Evolutionary conservation across 352 stramenopile genomes (phyloP).

Genomic region (Globisporangium spinosum): DNA sequence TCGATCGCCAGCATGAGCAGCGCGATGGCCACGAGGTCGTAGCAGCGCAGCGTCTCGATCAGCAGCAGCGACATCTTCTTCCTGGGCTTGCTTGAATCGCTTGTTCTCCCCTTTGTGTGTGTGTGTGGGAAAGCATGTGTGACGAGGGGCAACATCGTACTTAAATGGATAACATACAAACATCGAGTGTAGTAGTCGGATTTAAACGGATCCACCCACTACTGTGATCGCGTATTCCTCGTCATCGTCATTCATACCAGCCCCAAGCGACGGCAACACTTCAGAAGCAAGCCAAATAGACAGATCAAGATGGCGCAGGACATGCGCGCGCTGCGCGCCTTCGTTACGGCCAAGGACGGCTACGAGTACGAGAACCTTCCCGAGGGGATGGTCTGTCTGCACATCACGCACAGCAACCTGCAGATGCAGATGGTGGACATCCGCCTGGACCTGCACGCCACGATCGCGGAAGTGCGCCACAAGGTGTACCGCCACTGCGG

Average conservation of each 20-base stretch:
- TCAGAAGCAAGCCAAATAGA: not conserved
- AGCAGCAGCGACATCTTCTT: conserved; percentile 32
- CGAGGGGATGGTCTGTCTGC: conserved; percentile 90
- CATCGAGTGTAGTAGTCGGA: conserved; percentile 11
- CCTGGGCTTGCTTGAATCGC: not conserved
- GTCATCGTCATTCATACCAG: not conserved
- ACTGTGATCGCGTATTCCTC: conserved; percentile 1
- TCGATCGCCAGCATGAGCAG: conserved; percentile 52
- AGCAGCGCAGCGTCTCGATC: conserved; percentile 55
- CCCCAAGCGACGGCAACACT: conserved; percentile 2
- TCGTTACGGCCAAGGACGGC: conserved; percentile 85
- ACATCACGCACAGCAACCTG: conserved; percentile 98
- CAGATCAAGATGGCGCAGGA: conserved; percentile 56
- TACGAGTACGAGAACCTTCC: conserved; percentile 83
- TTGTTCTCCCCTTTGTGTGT: conserved; percentile 7
- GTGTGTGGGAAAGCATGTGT: not conserved
- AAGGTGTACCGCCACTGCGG: conserved; percentile 95
- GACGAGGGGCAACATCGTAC: not conserved
- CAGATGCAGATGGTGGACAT: conserved; percentile 96
- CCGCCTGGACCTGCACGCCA: conserved; percentile 92
- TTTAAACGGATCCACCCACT: conserved; percentile 16
- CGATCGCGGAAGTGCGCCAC: conserved; percentile 85
- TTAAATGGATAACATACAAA: not conserved
- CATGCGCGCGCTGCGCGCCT: conserved; percentile 64
- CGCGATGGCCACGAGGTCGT: conserved; percentile 70